phyloP scores from a whole-genome alignment of 441 rosid species.

The Erysimum cheiri region DNA sequence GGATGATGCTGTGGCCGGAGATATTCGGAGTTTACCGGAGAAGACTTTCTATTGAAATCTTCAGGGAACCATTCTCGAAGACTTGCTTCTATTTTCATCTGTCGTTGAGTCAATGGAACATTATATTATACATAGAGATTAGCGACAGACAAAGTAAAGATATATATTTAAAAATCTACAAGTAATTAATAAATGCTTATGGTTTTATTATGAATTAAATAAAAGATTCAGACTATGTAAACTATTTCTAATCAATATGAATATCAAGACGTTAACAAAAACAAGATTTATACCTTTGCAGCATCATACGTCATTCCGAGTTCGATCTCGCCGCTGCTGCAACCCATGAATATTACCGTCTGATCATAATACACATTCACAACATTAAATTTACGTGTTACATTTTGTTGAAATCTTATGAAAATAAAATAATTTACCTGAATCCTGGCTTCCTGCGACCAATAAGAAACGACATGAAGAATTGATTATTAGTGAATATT shows the following conservation, averaged over 20 bases:
- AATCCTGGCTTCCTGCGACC: slow-evolving; percentile 77
- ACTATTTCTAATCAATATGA: no score
- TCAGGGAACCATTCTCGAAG: slow-evolving; percentile 60
- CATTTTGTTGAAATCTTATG: slow-evolving; percentile 16
- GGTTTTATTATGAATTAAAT: neutral
- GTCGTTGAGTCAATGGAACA: slow-evolving; percentile 27
- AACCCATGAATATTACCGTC: slow-evolving; percentile 84
- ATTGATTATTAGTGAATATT: neutral
- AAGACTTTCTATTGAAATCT: slow-evolving; percentile 52
- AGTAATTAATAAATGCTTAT: neutral
- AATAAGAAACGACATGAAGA: slow-evolving; percentile 26
- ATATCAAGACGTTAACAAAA: no score
- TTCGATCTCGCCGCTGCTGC: slow-evolving; percentile 85
- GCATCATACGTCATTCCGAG: slow-evolving; percentile 61
- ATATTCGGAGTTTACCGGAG: slow-evolving; percentile 46
- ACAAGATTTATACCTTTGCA: slow-evolving; percentile 46
- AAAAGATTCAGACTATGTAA: neutral
- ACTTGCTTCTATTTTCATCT: slow-evolving; percentile 65
- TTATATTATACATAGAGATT: neutral
- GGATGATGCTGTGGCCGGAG: slow-evolving; percentile 40
- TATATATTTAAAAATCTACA: neutral
- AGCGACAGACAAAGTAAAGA: neutral
- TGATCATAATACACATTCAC: slow-evolving; percentile 37
- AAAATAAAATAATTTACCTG: slow-evolving; percentile 55
- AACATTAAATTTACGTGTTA: neutral